phyloP scores from a whole-genome alignment of 2,329 filamentous ascomycete species.

The Sodiomyces alkalinus region DNA sequence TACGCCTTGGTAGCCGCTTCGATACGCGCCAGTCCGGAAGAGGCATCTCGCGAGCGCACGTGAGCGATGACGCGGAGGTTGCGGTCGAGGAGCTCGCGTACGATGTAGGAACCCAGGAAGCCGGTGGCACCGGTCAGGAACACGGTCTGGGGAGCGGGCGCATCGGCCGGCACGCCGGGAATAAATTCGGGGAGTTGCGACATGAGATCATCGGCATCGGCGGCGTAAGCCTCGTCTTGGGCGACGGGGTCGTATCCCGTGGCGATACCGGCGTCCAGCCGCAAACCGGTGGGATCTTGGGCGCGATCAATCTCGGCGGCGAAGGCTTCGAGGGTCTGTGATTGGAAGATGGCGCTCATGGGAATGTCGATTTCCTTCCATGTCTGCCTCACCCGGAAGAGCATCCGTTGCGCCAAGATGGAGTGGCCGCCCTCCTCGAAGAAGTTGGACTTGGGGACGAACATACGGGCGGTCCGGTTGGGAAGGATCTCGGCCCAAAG shows the following conservation, averaged over 20 bases:
- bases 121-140: conserved; percentile 84
- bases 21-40: conserved; percentile 49
- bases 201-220: conserved; percentile 34
- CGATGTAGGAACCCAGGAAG: conserved; percentile 71
- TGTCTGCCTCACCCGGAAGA: conserved; percentile 45
- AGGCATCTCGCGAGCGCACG: conserved; percentile 39
- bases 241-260: too few relatives aligned
- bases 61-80: conserved; percentile 54
- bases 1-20: conserved; percentile 57
- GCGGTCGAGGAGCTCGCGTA: conserved; percentile 57
- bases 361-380: conserved; percentile 33
- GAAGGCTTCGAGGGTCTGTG: conserved; percentile 34
- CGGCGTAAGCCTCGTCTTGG: conserved; percentile 29
- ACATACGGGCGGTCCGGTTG: conserved; percentile 7
- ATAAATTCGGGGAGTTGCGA: conserved; percentile 27
- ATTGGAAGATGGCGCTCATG: conserved; percentile 56
- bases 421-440: conserved; percentile 24
- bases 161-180: conserved; percentile 12
- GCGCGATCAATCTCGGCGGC: conserved; percentile 34
- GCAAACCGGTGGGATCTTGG: conserved; percentile 10
- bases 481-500: conserved; percentile 7
- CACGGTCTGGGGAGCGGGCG: conserved; percentile 34
- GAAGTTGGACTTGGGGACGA: conserved; percentile 23
- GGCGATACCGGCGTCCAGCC: conserved; percentile 14
- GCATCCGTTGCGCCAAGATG: conserved; percentile 51